These are phyloP conservation scores for Lasiodiplodia citricola DNA, from an alignment of 2,329 filamentous ascomycete species.

Conservation along the genomic window DNA sequence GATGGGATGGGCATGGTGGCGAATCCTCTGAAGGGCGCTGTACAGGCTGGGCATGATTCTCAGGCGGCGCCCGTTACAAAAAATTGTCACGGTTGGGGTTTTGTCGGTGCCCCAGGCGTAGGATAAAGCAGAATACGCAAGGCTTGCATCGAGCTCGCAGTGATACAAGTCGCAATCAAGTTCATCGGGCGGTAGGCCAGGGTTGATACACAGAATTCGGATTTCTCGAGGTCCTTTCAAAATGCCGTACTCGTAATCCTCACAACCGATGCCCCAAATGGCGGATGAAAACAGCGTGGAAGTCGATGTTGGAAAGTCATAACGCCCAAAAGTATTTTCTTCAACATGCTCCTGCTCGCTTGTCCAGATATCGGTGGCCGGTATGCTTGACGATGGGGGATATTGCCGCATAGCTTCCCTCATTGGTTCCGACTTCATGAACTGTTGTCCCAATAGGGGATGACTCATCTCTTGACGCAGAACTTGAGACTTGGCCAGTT, in stretches of 20 bases:
- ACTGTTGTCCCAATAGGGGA: no score
- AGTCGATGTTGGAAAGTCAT: background rate
- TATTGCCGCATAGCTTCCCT: no score
- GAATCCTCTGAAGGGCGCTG: constrained; percentile 23
- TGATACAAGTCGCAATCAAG: constrained; percentile 7
- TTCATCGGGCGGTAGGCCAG: background rate
- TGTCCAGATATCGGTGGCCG: no score
- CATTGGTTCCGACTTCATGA: no score
- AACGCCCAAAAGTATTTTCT: no score
- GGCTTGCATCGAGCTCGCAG: background rate
- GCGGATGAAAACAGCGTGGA: background rate
- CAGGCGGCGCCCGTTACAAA: background rate
- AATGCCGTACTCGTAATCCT: background rate
- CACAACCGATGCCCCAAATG: background rate
- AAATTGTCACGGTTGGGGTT: background rate
- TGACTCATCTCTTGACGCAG: no score
- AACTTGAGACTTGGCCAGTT: no score
- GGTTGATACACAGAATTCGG: constrained; percentile 4
- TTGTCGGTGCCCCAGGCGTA: constrained; percentile 28
- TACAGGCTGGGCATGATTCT: constrained; percentile 15
- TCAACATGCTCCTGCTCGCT: no score
- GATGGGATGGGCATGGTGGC: background rate
- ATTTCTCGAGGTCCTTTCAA: background rate
- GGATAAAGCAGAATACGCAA: constrained; percentile 27
- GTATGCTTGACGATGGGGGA: no score